Evolutionary conservation across 257 asterid species (phyloP), one percentile per base, ranked within the genome.

Genomic region (Misopates orontium): DNA sequence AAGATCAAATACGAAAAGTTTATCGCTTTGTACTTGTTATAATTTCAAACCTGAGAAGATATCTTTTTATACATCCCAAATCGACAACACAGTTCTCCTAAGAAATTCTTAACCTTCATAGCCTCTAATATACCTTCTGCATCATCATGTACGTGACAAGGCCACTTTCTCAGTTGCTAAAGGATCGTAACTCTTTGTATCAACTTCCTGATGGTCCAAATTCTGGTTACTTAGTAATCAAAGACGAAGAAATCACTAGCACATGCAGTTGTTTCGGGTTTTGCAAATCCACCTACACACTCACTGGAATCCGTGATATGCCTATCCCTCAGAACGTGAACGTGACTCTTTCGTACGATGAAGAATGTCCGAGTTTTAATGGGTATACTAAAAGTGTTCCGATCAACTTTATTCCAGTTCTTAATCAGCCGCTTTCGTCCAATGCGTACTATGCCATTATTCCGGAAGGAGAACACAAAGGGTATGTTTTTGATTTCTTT

Each of bases 311-410:
- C 1, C 1, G 19, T 55, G 65, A 4, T n/a, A 31, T 83, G 13
- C 90, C 92, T 13, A 72, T 87, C 64, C 95, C 92, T 62, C 92
- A 81, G 58, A 74, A 81, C 82, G 83, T 79, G 66, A 71, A 73
- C 51, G 52, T 83, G 58, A 66, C 64, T 1, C 5, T 5, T 19
- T 14, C 55, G 0, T 44, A 0, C 5, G 1, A 78, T n/a, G 72
- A 1, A 52, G 72, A 2, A 0, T 6, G 12, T 0, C 13, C 0
- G 0, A 4, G 0, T 54, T 2, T n/a, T 8, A 47, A 9, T 10
- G 18, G 8, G 52, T 1, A n/a, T 16, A 4, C 55, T 16, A n/a
- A 49, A 16, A 6, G 21, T 9, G 41, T 62, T 55, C 3, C 6
- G 0, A 68, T 76, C 24, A 39, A 69, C 72, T 65, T 81, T 24